Conservation (phyloP, 257 asterid species). For the Fraxinus excelsior region DNA sequence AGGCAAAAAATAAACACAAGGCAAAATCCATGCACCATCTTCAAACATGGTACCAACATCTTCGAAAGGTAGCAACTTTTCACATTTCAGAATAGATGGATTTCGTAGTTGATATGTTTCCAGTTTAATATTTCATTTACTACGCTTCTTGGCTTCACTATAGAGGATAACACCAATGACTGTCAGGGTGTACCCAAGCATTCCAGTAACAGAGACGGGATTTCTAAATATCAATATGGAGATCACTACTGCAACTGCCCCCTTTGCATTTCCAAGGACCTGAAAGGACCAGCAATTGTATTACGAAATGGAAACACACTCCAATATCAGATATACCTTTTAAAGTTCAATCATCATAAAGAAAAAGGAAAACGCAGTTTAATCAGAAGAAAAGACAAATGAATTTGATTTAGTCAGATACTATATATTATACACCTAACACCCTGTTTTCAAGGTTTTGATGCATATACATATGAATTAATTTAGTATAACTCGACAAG, state of each 20-base stretch:
- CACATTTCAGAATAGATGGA: neutral
- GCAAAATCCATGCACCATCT: neutral
- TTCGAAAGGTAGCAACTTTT: neutral
- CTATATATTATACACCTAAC: neutral
- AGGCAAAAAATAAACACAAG: neutral
- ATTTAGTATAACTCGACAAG: neutral
- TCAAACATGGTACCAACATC: neutral
- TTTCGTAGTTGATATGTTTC: neutral
- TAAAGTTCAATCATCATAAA: neutral
- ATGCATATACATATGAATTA: neutral
- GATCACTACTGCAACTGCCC: conserved; percentile 36
- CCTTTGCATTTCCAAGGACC: conserved; percentile 36
- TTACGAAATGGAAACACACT: neutral
- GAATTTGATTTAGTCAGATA: neutral
- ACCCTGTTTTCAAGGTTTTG: neutral
- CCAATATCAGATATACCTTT: neutral
- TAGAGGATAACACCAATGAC: conserved; percentile 34
- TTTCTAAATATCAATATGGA: conserved; percentile 35
- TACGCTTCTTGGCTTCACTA: conserved; percentile 37
- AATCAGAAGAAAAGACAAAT: neutral
- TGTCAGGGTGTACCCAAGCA: conserved; percentile 31
- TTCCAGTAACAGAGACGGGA: conserved; percentile 37
- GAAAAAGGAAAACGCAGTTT: neutral
- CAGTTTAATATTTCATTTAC: conserved; percentile 21
- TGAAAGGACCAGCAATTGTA: neutral